Evolutionary conservation across 192 early-diverging fungal species (phyloP), one percentile per base, ranked within the genome.

Genomic region (Mortierella hygrophila): DNA sequence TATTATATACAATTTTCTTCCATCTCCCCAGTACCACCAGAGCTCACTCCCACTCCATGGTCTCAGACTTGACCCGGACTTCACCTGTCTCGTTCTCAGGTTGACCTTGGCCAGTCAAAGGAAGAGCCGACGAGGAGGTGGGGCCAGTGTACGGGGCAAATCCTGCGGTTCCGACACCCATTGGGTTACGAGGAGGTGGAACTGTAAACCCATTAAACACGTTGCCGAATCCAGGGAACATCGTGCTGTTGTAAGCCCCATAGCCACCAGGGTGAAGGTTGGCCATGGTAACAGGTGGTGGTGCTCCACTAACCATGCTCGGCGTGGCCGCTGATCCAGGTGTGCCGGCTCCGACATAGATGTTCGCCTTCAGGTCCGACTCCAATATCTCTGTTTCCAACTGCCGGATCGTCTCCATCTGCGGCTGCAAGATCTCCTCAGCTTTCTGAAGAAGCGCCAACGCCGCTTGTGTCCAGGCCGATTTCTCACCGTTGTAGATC

Each of bases 401-500:
- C 63, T 68, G 77, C 3, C 79, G 79, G 21, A 86, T 81, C 23
- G 75, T 81, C 38, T 80, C 79, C 79, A 80, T 80, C n/a, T 86
- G 84, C 4, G 84, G 84, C 38, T 57, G 52, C 79, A 86, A 29
- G 37, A 86, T 81, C 68, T 77, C 78, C 35, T 88, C 87, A 6
- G 89, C 90, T 52, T 77, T 84, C 21, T 70, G 35, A 29, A 91
- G 74, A 35, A 93, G 54, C 6, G 68, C 65, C 23, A 85, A 78
- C 0, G 90, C 93, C 7, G 89, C 90, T 21, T 57, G 26, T 21
- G 92, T 92, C 54, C 91, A 86, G 4, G 88, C 86, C 49, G 91
- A 88, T 20, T 79, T 44, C 6, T 88, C 74, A 0, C 93, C 93
- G 71, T 93, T 93, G 76, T 92, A 94, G 8, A 85, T 32, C 40